These are phyloP conservation scores for Lepiota brunneoincarnata DNA, from an alignment of 768 basidiomycete genomes.

Conservation along the genomic window DNA sequence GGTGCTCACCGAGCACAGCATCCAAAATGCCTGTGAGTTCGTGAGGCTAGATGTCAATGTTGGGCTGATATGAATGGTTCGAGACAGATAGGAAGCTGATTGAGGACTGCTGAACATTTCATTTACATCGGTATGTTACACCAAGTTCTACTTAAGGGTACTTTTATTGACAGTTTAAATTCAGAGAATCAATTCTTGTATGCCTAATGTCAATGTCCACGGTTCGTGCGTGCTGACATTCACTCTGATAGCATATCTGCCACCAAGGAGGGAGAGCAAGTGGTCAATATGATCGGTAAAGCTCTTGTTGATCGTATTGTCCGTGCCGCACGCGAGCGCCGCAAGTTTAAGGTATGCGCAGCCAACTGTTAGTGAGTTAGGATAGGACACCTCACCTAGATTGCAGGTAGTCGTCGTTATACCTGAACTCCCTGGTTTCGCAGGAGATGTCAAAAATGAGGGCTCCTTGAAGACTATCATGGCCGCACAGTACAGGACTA, in stretches of 20 bases:
- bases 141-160: neutral
- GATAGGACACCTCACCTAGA: neutral
- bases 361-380: too few relatives aligned
- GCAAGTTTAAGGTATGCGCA: conserved; percentile 69
- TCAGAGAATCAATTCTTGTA: conserved; percentile 87
- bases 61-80: neutral
- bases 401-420: conserved; percentile 79
- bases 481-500: conserved; percentile 85
- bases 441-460: conserved; percentile 73
- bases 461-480: conserved; percentile 74
- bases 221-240: neutral
- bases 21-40: conserved; percentile 87
- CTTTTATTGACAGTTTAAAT: conserved; percentile 13
- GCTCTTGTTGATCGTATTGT: conserved; percentile 85
- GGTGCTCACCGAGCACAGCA: conserved; percentile 83
- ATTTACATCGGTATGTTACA: conserved; percentile 83
- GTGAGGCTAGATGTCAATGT: neutral
- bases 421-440: conserved; percentile 90
- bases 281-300: conserved; percentile 80
- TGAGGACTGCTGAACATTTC: conserved; percentile 76
- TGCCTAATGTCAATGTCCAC: conserved; percentile 22
- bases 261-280: conserved; percentile 57
- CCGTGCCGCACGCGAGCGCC: conserved; percentile 65
- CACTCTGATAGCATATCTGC: conserved; percentile 64
- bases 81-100: conserved; percentile 73